phyloP scores from a whole-genome alignment of 371 early-diverging fungal genomes.

The Mortierella sp. region DNA sequence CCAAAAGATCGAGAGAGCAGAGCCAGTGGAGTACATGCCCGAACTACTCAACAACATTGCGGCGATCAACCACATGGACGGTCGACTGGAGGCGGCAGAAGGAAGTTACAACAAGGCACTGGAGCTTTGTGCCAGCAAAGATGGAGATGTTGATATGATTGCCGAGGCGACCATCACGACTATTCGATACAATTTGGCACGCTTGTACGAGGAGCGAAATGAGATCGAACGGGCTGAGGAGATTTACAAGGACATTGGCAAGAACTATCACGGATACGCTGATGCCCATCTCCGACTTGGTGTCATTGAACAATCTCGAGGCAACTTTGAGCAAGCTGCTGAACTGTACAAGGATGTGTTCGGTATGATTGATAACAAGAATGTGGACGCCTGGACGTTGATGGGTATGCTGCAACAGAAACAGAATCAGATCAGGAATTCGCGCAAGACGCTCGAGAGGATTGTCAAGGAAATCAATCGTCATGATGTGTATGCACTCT shows the following conservation, averaged over 20 bases:
- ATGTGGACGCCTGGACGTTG: conserved; percentile 75
- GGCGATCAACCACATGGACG: conserved; percentile 71
- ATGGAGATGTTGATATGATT: conserved; percentile 28
- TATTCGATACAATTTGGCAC: conserved; percentile 85
- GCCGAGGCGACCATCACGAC: conserved; percentile 57
- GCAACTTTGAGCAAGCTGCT: conserved; percentile 68
- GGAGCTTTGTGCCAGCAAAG: conserved; percentile 41
- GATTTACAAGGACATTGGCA: conserved; percentile 71
- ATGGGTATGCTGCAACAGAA: conserved; percentile 74
- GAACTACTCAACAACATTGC: conserved; percentile 89
- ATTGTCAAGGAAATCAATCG: conserved; percentile 82
- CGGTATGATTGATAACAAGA: conserved; percentile 67
- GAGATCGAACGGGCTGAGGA: conserved; percentile 70
- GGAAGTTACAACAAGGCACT: conserved; percentile 56
- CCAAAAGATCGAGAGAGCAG: conserved; percentile 47
- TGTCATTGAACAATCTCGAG: conserved; percentile 64
- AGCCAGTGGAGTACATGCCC: conserved; percentile 59
- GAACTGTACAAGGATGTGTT: conserved; percentile 72
- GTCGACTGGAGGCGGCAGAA: conserved; percentile 54
- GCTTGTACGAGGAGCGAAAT: conserved; percentile 77
- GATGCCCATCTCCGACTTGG: conserved; percentile 87
- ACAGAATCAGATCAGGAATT: conserved; percentile 66
- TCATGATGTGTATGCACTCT: conserved; percentile 83
- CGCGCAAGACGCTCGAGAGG: conserved; percentile 79
- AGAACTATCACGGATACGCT: conserved; percentile 76